These are phyloP conservation scores for Phlebopus sp. DNA, from an alignment of 1,284 basidiomycete species.

Conservation along the genomic window DNA sequence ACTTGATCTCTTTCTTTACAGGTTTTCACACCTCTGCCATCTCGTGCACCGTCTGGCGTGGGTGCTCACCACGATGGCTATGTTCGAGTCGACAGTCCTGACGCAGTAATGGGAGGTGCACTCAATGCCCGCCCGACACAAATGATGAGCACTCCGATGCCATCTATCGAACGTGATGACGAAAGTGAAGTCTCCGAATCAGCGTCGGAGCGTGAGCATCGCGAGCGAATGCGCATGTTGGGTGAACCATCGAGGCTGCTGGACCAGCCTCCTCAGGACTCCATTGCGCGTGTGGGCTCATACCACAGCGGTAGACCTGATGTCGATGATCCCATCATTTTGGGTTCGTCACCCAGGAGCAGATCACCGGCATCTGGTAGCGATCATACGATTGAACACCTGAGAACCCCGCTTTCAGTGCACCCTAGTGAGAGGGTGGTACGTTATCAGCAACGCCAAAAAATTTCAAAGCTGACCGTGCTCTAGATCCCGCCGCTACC, in stretches of 20 bases:
- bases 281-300: constrained; percentile 18
- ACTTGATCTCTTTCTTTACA: constrained; percentile 7
- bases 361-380: constrained; percentile 26
- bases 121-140: constrained; percentile 33
- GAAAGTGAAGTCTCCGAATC: constrained; percentile 20
- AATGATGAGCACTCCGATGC: constrained; percentile 17
- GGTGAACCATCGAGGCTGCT: constrained; percentile 21
- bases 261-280: constrained; percentile 23
- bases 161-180: constrained; percentile 23
- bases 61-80: constrained; percentile 32
- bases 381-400: constrained; percentile 31
- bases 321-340: constrained; percentile 25
- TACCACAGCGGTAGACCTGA: constrained; percentile 20
- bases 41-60: constrained; percentile 31
- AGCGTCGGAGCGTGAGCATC: constrained; percentile 27
- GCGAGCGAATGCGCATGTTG: constrained; percentile 15
- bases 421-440: constrained; percentile 30
- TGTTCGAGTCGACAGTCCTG: constrained; percentile 31
- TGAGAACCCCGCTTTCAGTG: constrained; percentile 18
- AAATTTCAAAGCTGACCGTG: neutral
- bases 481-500: constrained; percentile 31
- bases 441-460: constrained; percentile 9
- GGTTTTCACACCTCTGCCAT: constrained; percentile 34
- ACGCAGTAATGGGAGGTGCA: constrained; percentile 32
- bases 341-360: constrained; percentile 18